phyloP scores from a whole-genome alignment of 2,329 filamentous ascomycete species.

The Lachnum nothofagi region DNA sequence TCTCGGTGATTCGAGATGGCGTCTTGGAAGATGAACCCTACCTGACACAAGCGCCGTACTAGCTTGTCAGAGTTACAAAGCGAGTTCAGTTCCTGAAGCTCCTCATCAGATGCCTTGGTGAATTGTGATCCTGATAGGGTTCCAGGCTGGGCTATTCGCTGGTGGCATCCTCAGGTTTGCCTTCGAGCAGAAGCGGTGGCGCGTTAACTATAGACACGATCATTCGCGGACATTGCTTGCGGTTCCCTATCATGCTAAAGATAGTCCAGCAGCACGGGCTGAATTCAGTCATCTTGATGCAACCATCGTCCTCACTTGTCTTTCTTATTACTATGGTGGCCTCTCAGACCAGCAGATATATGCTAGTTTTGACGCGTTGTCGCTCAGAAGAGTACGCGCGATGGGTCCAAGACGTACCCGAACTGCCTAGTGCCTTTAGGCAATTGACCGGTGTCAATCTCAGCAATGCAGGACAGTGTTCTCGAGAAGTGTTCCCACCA shows the following conservation, averaged over 20 bases:
- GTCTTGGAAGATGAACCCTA: constrained; percentile 6
- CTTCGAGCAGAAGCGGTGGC: constrained; percentile 55
- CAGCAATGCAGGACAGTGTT: constrained; percentile 47
- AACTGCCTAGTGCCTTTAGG: constrained; percentile 36
- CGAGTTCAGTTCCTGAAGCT: no score
- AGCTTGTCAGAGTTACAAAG: constrained; percentile 2
- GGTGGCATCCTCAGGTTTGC: constrained; percentile 49
- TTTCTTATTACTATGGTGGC: constrained; percentile 54
- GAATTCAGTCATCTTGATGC: constrained; percentile 61
- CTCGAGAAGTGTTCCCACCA: constrained; percentile 45
- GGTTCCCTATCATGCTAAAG: constrained; percentile 58
- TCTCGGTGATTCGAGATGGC: constrained; percentile 6
- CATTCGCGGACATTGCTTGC: constrained; percentile 43
- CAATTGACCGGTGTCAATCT: constrained; percentile 52
- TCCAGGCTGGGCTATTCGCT: constrained; percentile 55
- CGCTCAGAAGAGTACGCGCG: constrained; percentile 52
- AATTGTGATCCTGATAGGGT: no score
- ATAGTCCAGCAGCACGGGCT: constrained; percentile 47
- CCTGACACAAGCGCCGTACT: constrained; percentile 3
- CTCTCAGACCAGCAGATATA: constrained; percentile 47
- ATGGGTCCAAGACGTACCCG: constrained; percentile 40
- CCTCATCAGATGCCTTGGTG: no score
- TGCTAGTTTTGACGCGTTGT: constrained; percentile 43
- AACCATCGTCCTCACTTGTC: constrained; percentile 49
- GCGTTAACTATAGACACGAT: constrained; percentile 60